Conservation (phyloP, 202 grass and related monocot species). For the Cymbopogon flexuosus region DNA sequence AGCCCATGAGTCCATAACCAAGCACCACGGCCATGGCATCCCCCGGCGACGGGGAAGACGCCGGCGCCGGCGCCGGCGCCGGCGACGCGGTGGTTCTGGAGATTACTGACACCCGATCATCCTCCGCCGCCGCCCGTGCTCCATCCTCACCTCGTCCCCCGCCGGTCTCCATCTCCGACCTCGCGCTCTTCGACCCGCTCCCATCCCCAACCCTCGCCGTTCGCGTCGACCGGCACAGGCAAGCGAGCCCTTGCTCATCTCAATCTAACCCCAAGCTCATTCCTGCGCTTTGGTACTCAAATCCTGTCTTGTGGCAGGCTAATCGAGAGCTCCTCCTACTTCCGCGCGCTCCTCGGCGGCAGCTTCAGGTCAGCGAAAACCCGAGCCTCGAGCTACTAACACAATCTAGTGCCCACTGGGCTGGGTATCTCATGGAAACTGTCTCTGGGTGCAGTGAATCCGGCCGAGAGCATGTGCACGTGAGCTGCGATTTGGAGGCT, state of each 20-base stretch:
- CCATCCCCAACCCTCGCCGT: slow-evolving; percentile 30
- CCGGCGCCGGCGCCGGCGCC: neutral
- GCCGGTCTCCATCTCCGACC: slow-evolving; percentile 22
- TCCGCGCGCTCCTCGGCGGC: slow-evolving; percentile 63
- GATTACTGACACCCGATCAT: slow-evolving; percentile 30
- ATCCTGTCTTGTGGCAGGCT: slow-evolving; percentile 34
- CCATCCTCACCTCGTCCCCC: neutral
- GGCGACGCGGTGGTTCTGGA: slow-evolving; percentile 38
- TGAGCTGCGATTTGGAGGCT: slow-evolving; percentile 51
- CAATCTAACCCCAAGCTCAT: neutral
- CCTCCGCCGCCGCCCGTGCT: neutral
- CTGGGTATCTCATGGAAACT: neutral
- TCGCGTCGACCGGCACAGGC: slow-evolving; percentile 45
- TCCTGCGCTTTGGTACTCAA: neutral
- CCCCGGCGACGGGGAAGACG: slow-evolving; percentile 15
- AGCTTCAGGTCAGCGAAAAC: slow-evolving; percentile 57
- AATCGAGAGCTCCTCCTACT: slow-evolving; percentile 68
- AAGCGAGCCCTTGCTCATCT: neutral
- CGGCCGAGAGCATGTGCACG: slow-evolving; percentile 30
- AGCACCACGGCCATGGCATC: slow-evolving; percentile 1
- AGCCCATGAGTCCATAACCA: neutral
- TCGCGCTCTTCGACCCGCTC: slow-evolving; percentile 14
- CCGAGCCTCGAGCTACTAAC: neutral
- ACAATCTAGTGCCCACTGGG: neutral
- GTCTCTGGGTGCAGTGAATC: slow-evolving; percentile 57